Base-by-base conservation (phyloP, 1,284 basidiomycete genomes). In the Fistulinella cinereoalba region DNA sequence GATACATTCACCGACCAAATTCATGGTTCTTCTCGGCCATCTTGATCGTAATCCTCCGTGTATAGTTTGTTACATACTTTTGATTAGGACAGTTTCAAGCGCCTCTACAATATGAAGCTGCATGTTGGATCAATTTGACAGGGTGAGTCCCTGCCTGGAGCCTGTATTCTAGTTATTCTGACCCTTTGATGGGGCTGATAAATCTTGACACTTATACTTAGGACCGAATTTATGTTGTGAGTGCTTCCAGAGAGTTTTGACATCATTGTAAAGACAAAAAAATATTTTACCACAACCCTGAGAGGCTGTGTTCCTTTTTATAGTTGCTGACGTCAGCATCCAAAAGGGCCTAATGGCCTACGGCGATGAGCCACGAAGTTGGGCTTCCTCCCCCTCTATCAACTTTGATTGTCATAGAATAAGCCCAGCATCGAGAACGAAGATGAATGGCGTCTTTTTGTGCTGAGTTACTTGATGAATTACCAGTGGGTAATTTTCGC, bases 401-500 rank as follows among this genome's bases (percentile, higher is more conserved):
- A 13, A 15, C 12, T 23, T 9, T 37, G 21, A 23, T 37, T 13
- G 13, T 37, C 36, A 23, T 22, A 15, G 23, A 37, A 23, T 8
- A 12, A 23, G 15, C 13, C 36, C 36, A 19, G 1, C 22, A 11
- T 23, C 16, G 8, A 9, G 21, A 46, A 43, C 33, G 27, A 47
- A 29, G 47, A 29, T 16, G 32, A 37, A 40, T 32, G 6, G 12
- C 15, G n/a, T 8, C 18, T 2, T 37, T 24, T 1, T 32, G 15
- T 23, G 2, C 45, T 63, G 60, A 64, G 61, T 54, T 61, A 62
- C 61, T 53, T 41, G 36, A 27, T 25, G 21, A 18, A 16, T 49
- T 51, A 37, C 58, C 45, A 39, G 6, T 40, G 43, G 54, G 60
- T 50, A 65, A 55, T 42, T 57, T 50, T 58, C n/a, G 16, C 37